These are phyloP conservation scores for Bondarzewia mesenterica DNA, from an alignment of 1,284 basidiomycete genomes.

Conservation along the genomic window DNA sequence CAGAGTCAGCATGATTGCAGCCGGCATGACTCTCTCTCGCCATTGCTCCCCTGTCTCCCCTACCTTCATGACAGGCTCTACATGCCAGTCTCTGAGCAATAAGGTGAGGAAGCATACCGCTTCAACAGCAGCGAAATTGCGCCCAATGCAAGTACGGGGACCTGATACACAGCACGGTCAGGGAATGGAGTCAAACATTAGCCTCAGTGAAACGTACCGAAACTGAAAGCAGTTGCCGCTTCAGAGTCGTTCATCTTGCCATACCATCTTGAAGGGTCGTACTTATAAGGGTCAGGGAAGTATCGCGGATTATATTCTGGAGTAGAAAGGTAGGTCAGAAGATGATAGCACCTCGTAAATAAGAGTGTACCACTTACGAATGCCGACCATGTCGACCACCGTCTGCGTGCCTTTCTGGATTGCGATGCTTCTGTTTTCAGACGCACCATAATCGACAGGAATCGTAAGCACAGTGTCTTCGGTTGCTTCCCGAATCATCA, in stretches of 20 bases:
- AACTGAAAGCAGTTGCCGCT: conserved; percentile 37
- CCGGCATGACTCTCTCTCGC: conserved; percentile 34
- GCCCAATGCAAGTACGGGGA: conserved; percentile 45
- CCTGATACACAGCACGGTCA: conserved; percentile 20
- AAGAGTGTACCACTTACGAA: conserved; percentile 30
- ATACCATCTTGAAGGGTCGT: conserved; percentile 33
- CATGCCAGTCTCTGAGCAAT: conserved; percentile 41
- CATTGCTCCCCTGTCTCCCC: conserved; percentile 38
- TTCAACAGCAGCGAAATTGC: conserved; percentile 45
- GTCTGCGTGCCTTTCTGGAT: conserved; percentile 21
- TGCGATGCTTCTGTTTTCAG: conserved; percentile 5
- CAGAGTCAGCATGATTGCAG: conserved; percentile 30
- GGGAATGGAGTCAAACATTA: background rate
- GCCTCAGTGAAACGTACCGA: conserved; percentile 24
- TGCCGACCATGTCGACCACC: conserved; percentile 41
- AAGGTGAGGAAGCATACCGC: conserved; percentile 41
- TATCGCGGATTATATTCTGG: conserved; percentile 28
- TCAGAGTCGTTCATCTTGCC: conserved; percentile 14
- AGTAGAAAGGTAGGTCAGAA: background rate
- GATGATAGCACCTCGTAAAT: background rate
- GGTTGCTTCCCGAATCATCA: conserved; percentile 22
- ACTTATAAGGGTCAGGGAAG: conserved; percentile 31
- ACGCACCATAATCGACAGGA: conserved; percentile 11
- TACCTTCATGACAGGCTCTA: conserved; percentile 32
- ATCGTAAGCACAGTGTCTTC: conserved; percentile 22